Percentiles rank a stretch among this genome's conserved stretches.
Evolutionary conservation across 2,329 filamentous ascomycete genomes (phyloP).

Genomic region (Fusarium coffeatum): DNA sequence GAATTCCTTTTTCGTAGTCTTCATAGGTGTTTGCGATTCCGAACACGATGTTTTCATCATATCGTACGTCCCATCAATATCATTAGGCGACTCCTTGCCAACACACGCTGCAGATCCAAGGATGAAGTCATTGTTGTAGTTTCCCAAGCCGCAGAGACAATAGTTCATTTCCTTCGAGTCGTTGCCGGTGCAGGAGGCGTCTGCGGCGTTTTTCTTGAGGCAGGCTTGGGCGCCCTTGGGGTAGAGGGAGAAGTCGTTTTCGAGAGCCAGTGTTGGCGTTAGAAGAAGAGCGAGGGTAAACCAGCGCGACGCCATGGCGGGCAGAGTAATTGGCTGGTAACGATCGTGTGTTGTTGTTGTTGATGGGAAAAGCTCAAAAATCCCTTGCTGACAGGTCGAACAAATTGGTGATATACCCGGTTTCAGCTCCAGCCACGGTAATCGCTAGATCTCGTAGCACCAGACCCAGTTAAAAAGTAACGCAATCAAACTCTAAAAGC

Average conservation of each 20-base stretch:
- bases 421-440: slow-evolving; percentile 33
- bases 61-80: slow-evolving; percentile 58
- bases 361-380: background rate
- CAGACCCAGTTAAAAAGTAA: background rate
- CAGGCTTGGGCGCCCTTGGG: slow-evolving; percentile 53
- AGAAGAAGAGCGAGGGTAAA: slow-evolving; percentile 49
- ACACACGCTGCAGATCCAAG: slow-evolving; percentile 60
- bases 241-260: slow-evolving; percentile 53
- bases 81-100: slow-evolving; percentile 48
- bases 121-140: slow-evolving; percentile 62
- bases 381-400: background rate
- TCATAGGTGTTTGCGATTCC: slow-evolving; percentile 57
- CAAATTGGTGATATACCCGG: background rate
- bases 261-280: slow-evolving; percentile 36
- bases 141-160: slow-evolving; percentile 58
- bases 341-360: slow-evolving; percentile 4
- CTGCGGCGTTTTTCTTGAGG: slow-evolving; percentile 55
- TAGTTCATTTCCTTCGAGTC: slow-evolving; percentile 57
- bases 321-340: background rate
- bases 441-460: slow-evolving; percentile 11
- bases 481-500: slow-evolving; percentile 9
- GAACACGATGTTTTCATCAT: slow-evolving; percentile 59
- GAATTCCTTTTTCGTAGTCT: slow-evolving; percentile 57
- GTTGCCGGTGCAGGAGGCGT: slow-evolving; percentile 56
- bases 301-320: slow-evolving; percentile 46